Evolutionary conservation across 306 rosid genomes (phyloP).

Genomic region (Glycine soja): DNA sequence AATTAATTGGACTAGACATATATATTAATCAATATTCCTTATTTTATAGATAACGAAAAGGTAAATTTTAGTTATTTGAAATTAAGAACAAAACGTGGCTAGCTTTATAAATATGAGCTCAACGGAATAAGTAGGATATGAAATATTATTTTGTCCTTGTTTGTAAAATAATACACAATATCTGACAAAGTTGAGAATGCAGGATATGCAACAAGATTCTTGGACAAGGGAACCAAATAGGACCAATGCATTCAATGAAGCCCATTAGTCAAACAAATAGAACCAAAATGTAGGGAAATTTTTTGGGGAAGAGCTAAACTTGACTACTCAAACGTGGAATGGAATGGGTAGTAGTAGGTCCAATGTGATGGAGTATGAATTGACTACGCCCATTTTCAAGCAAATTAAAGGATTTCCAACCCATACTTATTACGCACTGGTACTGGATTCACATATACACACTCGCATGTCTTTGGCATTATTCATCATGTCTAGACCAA

Average conservation of each 20-base stretch:
- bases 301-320: slow-evolving; percentile 30
- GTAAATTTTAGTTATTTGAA: background rate
- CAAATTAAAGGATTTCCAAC: slow-evolving; percentile 49
- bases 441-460: background rate
- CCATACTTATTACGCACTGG: slow-evolving; percentile 48
- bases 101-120: background rate
- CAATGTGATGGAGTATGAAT: slow-evolving; percentile 52
- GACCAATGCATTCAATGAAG: slow-evolving; percentile 44
- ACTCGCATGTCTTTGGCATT: slow-evolving; percentile 39
- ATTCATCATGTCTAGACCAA: slow-evolving; percentile 43
- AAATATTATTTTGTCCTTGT: slow-evolving; percentile 28
- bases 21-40: no score
- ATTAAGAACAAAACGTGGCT: slow-evolving; percentile 7
- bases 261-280: slow-evolving; percentile 47
- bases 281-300: background rate
- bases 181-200: slow-evolving; percentile 51
- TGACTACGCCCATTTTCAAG: slow-evolving; percentile 63
- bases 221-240: slow-evolving; percentile 49
- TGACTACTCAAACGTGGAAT: slow-evolving; percentile 41
- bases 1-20: no score
- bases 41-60: no score
- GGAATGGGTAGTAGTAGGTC: slow-evolving; percentile 39
- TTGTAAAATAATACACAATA: slow-evolving; percentile 43
- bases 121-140: slow-evolving; percentile 10
- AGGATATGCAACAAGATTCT: slow-evolving; percentile 53